phyloP scores from a whole-genome alignment of 116 monocot genomes.

The Zostera marina region DNA sequence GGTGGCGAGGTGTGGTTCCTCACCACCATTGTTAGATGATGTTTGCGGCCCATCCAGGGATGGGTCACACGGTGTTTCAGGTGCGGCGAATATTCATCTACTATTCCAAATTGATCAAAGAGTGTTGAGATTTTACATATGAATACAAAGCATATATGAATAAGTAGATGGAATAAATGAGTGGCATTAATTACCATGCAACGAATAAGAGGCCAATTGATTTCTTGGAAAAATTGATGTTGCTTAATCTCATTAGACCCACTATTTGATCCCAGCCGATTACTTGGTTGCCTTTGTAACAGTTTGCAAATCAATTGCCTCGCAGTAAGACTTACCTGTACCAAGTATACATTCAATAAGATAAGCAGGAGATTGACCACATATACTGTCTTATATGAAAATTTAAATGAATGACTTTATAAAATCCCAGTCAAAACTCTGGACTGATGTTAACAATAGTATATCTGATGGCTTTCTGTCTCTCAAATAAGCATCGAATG shows the following conservation, averaged over 20 bases:
- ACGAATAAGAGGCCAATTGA: slow-evolving; percentile 91
- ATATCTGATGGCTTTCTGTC: no score
- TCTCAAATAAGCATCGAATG: no score
- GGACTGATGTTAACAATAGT: no score
- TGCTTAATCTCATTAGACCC: slow-evolving; percentile 88
- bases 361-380: neutral
- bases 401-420: no score
- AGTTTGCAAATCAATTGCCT: slow-evolving; percentile 73
- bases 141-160: neutral
- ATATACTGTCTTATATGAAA: no score
- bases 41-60: no score
- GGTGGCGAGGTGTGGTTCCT: no score
- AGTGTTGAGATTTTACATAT: neutral
- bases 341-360: neutral
- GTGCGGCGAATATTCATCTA: neutral
- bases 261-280: slow-evolving; percentile 54
- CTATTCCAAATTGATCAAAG: neutral
- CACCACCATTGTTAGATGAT: no score
- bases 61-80: no score
- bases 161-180: neutral
- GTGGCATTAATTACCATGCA: slow-evolving; percentile 57
- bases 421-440: no score
- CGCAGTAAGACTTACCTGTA: slow-evolving; percentile 70
- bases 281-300: slow-evolving; percentile 58
- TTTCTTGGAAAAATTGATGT: slow-evolving; percentile 80